phyloP scores from a whole-genome alignment of 495 filamentous ascomycete genomes.

The Penicillium maclennaniae region DNA sequence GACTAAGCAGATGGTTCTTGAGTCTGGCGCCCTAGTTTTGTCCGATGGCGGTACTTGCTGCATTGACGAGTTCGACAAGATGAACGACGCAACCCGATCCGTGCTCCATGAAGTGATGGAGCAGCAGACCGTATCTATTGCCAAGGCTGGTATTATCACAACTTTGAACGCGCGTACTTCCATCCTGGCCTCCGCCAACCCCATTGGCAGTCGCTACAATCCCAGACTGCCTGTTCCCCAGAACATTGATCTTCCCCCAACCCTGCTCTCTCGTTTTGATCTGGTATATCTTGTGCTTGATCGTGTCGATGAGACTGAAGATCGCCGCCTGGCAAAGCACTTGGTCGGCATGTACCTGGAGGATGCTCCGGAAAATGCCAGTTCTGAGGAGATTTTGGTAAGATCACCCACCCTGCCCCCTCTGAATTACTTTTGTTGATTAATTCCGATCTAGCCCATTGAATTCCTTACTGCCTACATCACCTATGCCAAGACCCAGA shows the following conservation, averaged over 20 bases:
- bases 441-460: conserved; percentile 56
- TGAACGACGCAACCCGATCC: conserved; percentile 92
- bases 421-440: background rate
- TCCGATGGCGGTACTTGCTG: conserved; percentile 97
- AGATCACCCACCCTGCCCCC: conserved; percentile 32
- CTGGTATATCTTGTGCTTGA: conserved; percentile 95
- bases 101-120: conserved; percentile 99
- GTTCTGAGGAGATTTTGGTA: conserved; percentile 71
- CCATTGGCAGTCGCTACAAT: conserved; percentile 96
- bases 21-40: conserved; percentile 91
- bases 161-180: conserved; percentile 92
- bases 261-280: conserved; percentile 91
- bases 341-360: conserved; percentile 96
- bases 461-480: conserved; percentile 97
- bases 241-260: conserved; percentile 96
- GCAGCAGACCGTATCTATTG: conserved; percentile 97
- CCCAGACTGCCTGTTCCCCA: conserved; percentile 91
- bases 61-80: conserved; percentile 99
- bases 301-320: conserved; percentile 80
- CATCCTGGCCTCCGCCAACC: conserved; percentile 94
- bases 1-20: conserved; percentile 90
- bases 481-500: conserved; percentile 86
- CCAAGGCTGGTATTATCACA: conserved; percentile 98
- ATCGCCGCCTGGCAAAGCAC: conserved; percentile 86
- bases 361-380: conserved; percentile 85